Conservation (phyloP, 1,139 yeast species). For the Suhomyces wounanorum region DNA sequence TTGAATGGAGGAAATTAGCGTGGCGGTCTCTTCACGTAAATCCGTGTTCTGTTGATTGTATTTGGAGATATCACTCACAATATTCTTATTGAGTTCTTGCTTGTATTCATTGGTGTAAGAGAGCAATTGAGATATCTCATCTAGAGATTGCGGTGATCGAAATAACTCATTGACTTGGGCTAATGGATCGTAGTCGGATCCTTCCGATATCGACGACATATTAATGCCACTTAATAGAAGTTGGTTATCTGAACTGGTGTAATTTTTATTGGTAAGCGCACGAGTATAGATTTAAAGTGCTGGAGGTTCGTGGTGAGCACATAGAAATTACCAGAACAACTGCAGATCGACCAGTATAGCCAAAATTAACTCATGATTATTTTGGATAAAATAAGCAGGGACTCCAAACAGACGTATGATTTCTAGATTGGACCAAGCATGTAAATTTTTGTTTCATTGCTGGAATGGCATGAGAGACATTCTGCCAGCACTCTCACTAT, state of each 20-base stretch:
- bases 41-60: slow-evolving; percentile 27
- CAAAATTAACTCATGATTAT: no score
- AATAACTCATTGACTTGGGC: slow-evolving; percentile 40
- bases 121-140: slow-evolving; percentile 50
- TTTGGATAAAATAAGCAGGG: no score
- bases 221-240: neutral
- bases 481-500: no score
- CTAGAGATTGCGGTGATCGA: slow-evolving; percentile 43
- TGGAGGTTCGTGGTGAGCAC: no score
- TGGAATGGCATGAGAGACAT: no score
- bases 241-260: neutral
- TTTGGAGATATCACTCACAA: slow-evolving; percentile 32
- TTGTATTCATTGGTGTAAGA: slow-evolving; percentile 46
- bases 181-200: slow-evolving; percentile 31
- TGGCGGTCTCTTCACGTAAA: slow-evolving; percentile 47
- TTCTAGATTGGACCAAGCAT: no score
- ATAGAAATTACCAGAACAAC: no score
- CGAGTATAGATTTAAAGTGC: neutral
- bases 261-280: slow-evolving; percentile 1
- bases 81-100: slow-evolving; percentile 42
- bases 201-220: slow-evolving; percentile 7
- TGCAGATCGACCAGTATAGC: no score
- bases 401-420: no score
- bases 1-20: slow-evolving; percentile 42
- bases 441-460: no score